Percentiles rank a stretch among this genome's conserved stretches.
Evolutionary conservation across 192 early-diverging fungal genomes (phyloP).

Genomic region (Backusella liffmaniae): DNA sequence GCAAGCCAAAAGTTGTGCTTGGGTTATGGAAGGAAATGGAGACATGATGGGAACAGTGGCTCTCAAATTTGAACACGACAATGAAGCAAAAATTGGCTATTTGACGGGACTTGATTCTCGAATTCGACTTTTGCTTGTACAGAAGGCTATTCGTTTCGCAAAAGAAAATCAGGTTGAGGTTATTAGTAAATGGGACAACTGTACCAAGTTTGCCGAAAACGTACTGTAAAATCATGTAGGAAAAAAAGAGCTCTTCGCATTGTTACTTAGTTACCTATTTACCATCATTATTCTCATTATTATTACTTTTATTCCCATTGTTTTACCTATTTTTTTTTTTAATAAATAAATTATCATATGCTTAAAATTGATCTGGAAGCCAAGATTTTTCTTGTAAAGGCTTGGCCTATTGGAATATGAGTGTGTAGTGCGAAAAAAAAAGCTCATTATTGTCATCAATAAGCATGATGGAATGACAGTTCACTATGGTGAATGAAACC

Average conservation of each 20-base stretch:
- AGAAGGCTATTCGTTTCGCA: slow-evolving; percentile 21
- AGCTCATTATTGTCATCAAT: no score
- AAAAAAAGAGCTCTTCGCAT: not conserved
- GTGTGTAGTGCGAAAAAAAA: no score
- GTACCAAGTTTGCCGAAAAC: slow-evolving; percentile 1
- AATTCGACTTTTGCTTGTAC: slow-evolving; percentile 8
- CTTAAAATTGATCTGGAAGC: no score
- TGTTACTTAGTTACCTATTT: not conserved
- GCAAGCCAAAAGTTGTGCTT: slow-evolving; percentile 12
- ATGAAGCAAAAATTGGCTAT: slow-evolving; percentile 16
- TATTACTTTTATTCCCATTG: no score
- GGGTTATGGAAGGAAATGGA: slow-evolving; percentile 16
- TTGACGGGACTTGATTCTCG: slow-evolving; percentile 1
- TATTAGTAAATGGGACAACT: slow-evolving; percentile 12
- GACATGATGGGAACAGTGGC: slow-evolving; percentile 1
- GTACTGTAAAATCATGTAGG: not conserved
- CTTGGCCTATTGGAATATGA: no score
- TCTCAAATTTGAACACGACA: slow-evolving; percentile 3
- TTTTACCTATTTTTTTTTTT: no score
- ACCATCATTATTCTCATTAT: not conserved
- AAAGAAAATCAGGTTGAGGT: slow-evolving; percentile 21
- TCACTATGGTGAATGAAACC: no score
- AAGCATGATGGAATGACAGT: no score
- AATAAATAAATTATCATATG: no score
- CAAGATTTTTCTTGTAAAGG: no score